Evolutionary conservation across 1,284 basidiomycete genomes (phyloP), one percentile per base, ranked within the genome.

Genomic region (Phaffia rhodozyma): DNA sequence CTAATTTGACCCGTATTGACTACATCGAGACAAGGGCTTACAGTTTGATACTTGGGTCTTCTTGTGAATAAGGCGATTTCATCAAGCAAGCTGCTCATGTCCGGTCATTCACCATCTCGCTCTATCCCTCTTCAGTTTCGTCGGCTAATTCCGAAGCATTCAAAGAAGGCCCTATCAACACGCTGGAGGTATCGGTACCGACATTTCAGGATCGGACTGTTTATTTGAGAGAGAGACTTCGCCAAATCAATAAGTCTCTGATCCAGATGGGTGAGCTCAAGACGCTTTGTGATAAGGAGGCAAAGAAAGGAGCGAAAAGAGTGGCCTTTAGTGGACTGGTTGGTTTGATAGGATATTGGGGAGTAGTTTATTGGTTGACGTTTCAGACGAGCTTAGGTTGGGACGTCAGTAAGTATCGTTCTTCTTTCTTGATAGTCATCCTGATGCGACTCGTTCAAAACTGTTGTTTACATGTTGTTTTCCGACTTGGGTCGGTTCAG

Each of bases 261-360:
- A 29, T 21, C 1, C 16, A 55, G 27, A 27, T 60, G 25, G 63
- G 58, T 0, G 58, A 29, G 2, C 29, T 60, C 16, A 65, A 65
- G 27, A 53, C 38, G n/a, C 23, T 55, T 7, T 65, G 63, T 30
- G 63, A 65, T 50, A 38, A 43, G 48, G 34, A 52, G 27, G 63
- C 63, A 7, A 56, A 55, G 25, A 50, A 29, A 18, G 63, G 63
- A 9, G 63, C 63, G 29, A 43, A 55, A 4, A 50, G 63, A 27
- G 54, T 65, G 18, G 63, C 63, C 0, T 34, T 65, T 21, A 48
- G 53, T 9, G 63, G 63, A 0, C 23, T 65, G 23, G 58, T 38
- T 20, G 63, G 63, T 2, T 30, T 65, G 54, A 13, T 65, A 9
- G 47, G 25, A 9, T 65, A 65, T 27, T 65, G 63, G 63, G 58